phyloP scores from a whole-genome alignment of 179 eudicot species.

The Nepenthes alata region DNA sequence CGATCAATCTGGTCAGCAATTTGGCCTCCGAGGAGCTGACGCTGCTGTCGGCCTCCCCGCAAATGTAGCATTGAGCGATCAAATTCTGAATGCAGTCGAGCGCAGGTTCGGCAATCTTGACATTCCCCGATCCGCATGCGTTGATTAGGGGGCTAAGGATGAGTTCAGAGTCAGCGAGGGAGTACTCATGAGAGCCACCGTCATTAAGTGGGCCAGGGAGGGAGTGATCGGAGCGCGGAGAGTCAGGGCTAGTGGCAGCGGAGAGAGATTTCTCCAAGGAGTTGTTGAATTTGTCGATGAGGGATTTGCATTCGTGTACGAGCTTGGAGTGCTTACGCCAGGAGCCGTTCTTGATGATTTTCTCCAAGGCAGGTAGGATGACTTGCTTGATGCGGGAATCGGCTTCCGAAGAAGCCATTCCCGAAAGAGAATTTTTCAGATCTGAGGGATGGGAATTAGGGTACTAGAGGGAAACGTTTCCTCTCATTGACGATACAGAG shows the following conservation, averaged over 20 bases:
- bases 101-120: slow-evolving; percentile 64
- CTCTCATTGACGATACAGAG: not conserved
- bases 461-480: not conserved
- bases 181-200: slow-evolving; percentile 35
- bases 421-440: slow-evolving; percentile 14
- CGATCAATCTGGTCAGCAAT: slow-evolving; percentile 40
- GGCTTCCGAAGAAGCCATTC: slow-evolving; percentile 98
- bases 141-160: slow-evolving; percentile 52
- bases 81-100: slow-evolving; percentile 62
- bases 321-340: slow-evolving; percentile 88
- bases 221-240: slow-evolving; percentile 15
- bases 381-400: slow-evolving; percentile 69
- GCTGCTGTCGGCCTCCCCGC: slow-evolving; percentile 67
- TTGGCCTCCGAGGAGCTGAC: slow-evolving; percentile 42
- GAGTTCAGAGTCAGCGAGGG: slow-evolving; percentile 61
- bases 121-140: slow-evolving; percentile 38
- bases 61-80: slow-evolving; percentile 58
- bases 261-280: slow-evolving; percentile 3
- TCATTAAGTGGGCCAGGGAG: slow-evolving; percentile 54
- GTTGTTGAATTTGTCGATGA: slow-evolving; percentile 40
- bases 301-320: slow-evolving; percentile 58
- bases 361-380: slow-evolving; percentile 56
- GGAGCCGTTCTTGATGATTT: slow-evolving; percentile 69
- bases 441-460: slow-evolving; percentile 1
- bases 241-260: slow-evolving; percentile 14